A percentile compares a stretch with the other conserved stretches of the same genome.
phyloP scores from a whole-genome alignment of 1,284 basidiomycete genomes.

The Melampsora medusae region DNA sequence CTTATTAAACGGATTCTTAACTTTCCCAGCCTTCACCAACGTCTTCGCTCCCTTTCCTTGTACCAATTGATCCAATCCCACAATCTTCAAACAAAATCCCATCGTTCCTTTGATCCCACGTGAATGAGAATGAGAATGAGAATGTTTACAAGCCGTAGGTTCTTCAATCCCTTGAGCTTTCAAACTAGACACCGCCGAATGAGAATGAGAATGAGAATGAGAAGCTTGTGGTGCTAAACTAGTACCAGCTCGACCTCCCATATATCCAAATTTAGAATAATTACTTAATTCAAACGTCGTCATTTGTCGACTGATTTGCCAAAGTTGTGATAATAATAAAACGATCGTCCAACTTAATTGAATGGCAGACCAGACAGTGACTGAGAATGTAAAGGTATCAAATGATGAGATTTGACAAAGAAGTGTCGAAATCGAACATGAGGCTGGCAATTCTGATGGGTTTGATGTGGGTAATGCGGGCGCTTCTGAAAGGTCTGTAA shows the following conservation, averaged over 20 bases:
- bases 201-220: slow-evolving; percentile 29
- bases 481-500: slow-evolving; percentile 55
- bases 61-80: slow-evolving; percentile 90
- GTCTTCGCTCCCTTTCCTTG: slow-evolving; percentile 81
- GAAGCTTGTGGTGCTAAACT: slow-evolving; percentile 23
- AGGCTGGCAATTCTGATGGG: slow-evolving; percentile 63
- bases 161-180: background rate
- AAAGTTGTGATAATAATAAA: slow-evolving; percentile 78
- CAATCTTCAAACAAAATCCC: slow-evolving; percentile 77
- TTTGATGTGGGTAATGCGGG: slow-evolving; percentile 57
- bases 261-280: slow-evolving; percentile 88
- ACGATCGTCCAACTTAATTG: slow-evolving; percentile 91
- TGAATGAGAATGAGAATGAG: background rate
- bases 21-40: slow-evolving; percentile 63
- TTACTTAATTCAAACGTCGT: slow-evolving; percentile 95
- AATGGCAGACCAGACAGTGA: slow-evolving; percentile 78
- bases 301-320: slow-evolving; percentile 90
- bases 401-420: slow-evolving; percentile 57
- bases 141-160: background rate
- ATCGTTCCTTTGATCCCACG: slow-evolving; percentile 11
- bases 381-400: slow-evolving; percentile 80
- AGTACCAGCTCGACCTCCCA: slow-evolving; percentile 67
- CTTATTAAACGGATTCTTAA: slow-evolving; percentile 86
- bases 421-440: slow-evolving; percentile 69
- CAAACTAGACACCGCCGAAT: slow-evolving; percentile 20